phyloP scores from a whole-genome alignment of 2,329 filamentous ascomycete species.

The Aspergillus fumigatiaffinis region DNA sequence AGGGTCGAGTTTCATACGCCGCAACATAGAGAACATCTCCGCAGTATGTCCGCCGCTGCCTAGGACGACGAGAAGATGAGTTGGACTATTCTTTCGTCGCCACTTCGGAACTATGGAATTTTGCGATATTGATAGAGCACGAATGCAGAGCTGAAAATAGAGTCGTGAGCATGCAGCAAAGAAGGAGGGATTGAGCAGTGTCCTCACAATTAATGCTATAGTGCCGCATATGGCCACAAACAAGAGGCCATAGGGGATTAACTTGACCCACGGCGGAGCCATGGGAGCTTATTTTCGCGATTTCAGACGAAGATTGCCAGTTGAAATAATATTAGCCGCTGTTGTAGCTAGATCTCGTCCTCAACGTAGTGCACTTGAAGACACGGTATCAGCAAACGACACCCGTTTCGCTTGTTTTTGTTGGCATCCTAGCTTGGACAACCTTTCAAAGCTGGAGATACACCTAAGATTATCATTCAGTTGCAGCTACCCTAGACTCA shows the following conservation, averaged over 20 bases:
- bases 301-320: background rate
- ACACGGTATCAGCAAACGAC: background rate
- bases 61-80: conserved; percentile 73
- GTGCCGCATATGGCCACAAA: background rate
- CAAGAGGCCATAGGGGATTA: background rate
- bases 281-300: background rate
- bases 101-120: conserved; percentile 26
- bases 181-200: background rate
- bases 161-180: conserved; percentile 4
- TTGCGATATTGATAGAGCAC: conserved; percentile 27
- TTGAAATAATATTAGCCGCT: background rate
- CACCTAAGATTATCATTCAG: background rate
- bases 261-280: background rate
- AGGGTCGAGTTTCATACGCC: conserved; percentile 49
- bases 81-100: conserved; percentile 31
- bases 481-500: background rate
- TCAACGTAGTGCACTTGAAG: background rate
- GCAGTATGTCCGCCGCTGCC: conserved; percentile 92
- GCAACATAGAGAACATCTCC: conserved; percentile 86
- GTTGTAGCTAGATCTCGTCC: background rate
- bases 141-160: conserved; percentile 20
- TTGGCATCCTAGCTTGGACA: background rate
- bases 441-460: background rate
- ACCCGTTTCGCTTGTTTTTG: background rate
- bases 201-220: conserved; percentile 5